Evolutionary conservation across 1,139 yeast genomes (phyloP), one percentile per base, ranked within the genome.

Genomic region (Lipomyces yarrowii): DNA sequence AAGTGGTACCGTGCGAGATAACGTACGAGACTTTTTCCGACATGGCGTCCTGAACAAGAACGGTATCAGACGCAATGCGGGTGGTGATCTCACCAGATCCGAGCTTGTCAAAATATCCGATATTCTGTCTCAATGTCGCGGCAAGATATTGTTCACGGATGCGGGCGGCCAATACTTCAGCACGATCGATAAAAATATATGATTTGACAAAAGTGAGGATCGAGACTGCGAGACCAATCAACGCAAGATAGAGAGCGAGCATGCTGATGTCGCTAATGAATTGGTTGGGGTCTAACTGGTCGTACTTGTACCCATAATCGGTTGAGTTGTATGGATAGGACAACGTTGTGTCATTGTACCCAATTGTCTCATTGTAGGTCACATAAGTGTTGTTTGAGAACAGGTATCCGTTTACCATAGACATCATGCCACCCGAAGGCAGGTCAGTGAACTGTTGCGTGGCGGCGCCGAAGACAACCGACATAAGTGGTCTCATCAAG

Each of bases 21-120:
- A 80, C 77, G 59, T 79, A 72, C 23, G 82, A 81, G 13, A 80
- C 76, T 70, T 81, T 81, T 71, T 81, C 83, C 42, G 81, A 77
- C 65, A 81, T 80, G 56, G 83, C 84, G 57, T 79, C 82, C 70
- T 81, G 83, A 59, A 81, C 78, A 46, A 76, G 71, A 46, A 76
- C 75, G 23, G 83, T 79, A 60, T 81, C 83, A 53, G 79, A 77
- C 46, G 82, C 78, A 70, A 81, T 80, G 21, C 83, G 78, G 30
- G 82, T 78, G 42, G 76, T 74, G 57, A 74, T 70, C 65, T 79
- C 81, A 33, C 83, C 83, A 23, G 83, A 77, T 37, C 83, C 84
- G 21, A 81, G 73, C 61, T 76, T 75, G 70, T 81, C 83, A 68
- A 81, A 81, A 68, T 78, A 81, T 18, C 79, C 84, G 62, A 81